Conservation (phyloP, 2,329 filamentous ascomycete genomes). For the Fusarium miscanthi region DNA sequence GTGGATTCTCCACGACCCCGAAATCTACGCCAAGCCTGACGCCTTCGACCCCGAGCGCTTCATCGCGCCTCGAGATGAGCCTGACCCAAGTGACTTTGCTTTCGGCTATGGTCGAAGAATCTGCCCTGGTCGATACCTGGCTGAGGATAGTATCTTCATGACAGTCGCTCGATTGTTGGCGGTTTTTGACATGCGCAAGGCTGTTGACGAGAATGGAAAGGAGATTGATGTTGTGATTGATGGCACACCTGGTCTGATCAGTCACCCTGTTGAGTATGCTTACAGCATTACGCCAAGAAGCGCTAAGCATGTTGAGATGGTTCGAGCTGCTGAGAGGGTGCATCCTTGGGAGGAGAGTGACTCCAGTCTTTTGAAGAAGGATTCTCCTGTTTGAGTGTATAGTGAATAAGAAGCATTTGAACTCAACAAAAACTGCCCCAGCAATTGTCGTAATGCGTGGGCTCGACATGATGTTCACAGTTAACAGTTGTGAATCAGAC, state of each 20-base stretch:
- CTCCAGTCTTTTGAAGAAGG: constrained; percentile 3
- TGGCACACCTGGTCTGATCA: constrained; percentile 31
- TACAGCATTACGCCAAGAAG: constrained; percentile 38
- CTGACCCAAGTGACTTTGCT: constrained; percentile 45
- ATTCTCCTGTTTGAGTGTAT: too few relatives aligned
- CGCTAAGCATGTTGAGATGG: constrained; percentile 24
- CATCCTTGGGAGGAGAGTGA: constrained; percentile 43
- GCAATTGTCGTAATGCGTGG: not conserved
- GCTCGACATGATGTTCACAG: not conserved
- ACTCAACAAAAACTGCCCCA: not conserved
- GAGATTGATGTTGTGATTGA: constrained; percentile 34
- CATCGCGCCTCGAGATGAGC: constrained; percentile 45
- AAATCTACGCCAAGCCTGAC: constrained; percentile 65
- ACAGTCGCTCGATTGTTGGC: constrained; percentile 56
- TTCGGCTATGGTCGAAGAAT: constrained; percentile 53
- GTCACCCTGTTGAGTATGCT: constrained; percentile 26
- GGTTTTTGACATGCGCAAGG: constrained; percentile 55
- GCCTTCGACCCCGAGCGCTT: constrained; percentile 50
- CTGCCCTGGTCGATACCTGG: constrained; percentile 51
- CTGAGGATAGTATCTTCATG: constrained; percentile 48
- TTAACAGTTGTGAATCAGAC: not conserved
- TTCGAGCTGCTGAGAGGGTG: constrained; percentile 29
- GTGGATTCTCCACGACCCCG: constrained; percentile 66
- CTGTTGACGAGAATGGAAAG: constrained; percentile 31
- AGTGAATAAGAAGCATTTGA: not conserved